phyloP scores from a whole-genome alignment of 306 rosid species.

The Spatholobus suberectus region DNA sequence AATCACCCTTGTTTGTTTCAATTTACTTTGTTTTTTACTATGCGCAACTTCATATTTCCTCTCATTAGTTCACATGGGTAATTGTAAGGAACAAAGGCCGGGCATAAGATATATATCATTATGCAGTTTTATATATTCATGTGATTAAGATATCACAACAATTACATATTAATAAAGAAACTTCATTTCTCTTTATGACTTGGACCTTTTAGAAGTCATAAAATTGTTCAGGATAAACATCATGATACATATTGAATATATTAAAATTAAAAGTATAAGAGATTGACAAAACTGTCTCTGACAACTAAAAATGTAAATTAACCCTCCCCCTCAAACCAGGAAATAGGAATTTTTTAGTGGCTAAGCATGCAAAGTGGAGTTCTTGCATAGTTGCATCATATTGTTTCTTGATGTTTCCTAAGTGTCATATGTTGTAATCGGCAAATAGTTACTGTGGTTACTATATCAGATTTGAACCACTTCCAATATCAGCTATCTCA shows the following conservation, averaged over 20 bases:
- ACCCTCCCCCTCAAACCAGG: neutral
- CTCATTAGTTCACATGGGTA: neutral
- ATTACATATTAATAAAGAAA: constrained; percentile 13
- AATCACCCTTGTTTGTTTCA: neutral
- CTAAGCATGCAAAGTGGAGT: neutral
- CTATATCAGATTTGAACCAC: constrained; percentile 73
- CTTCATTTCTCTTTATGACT: neutral
- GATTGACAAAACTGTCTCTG: constrained; percentile 6
- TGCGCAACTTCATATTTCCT: neutral
- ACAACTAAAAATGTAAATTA: constrained; percentile 1
- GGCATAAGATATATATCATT: neutral
- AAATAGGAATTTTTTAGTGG: neutral
- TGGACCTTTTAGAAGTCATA: constrained; percentile 27
- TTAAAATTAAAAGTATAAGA: neutral
- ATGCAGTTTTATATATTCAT: constrained; percentile 13
- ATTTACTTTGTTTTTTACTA: neutral
- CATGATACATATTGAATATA: constrained; percentile 4
- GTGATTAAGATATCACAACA: constrained; percentile 12
- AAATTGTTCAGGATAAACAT: constrained; percentile 20
- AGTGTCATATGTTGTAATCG: constrained; percentile 29
- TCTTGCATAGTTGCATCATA: constrained; percentile 20
- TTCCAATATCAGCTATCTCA: constrained; percentile 88
- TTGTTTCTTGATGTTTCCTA: constrained; percentile 24
- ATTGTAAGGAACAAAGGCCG: neutral
- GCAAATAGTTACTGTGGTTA: constrained; percentile 37